Evolutionary conservation across 768 basidiomycete genomes (phyloP), one percentile per base, ranked within the genome.

Genomic region (Chalciporus piperatus): DNA sequence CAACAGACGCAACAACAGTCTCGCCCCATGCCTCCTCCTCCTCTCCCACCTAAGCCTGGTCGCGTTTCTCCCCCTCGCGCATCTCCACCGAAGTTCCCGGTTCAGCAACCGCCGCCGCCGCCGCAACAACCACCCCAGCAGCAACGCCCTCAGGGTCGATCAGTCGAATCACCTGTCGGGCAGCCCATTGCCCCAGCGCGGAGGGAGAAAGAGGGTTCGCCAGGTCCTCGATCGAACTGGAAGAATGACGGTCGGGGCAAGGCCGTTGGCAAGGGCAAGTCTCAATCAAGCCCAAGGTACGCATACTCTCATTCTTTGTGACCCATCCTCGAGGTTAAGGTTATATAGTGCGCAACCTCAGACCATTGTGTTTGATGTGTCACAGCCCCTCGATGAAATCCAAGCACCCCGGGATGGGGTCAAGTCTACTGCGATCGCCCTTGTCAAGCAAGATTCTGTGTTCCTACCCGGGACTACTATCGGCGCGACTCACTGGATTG

Each of bases 401-500:
- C 85, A 88, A 63, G 87, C 90, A 8, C 76, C 83, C 47, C 79
- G 77, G 8, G 90, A 92, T 56, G 79, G 77, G 4, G 87, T 91
- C 60, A 90, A 90, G 64, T 89, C 89, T n/a, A 93, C 91, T 0
- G 89, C 91, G 3, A 93, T 93, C 48, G 91, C 91, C 14, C 77
- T 93, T 43, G 89, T 93, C 64, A 88, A 84, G 69, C 89, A 92
- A 57, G 91, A 93, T 53, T 74, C 89, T 16, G 80, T 85, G 22
- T 93, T 92, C 72, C 73, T 92, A 51, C 88, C 87, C 41, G 91
- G 91, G 14, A 86, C 87, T 12, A 93, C 91, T 28, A 92, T 93
- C 48, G 91, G 91, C 10, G 91, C 91, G 13, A 92, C 91, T 5
- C 87, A 90, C 63, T 93, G 91, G 89, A 91, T 93, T 52, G 91